Evolutionary conservation across 371 early-diverging fungal species (phyloP), one percentile per base, ranked within the genome.

Genomic region (Mortierella sp.): DNA sequence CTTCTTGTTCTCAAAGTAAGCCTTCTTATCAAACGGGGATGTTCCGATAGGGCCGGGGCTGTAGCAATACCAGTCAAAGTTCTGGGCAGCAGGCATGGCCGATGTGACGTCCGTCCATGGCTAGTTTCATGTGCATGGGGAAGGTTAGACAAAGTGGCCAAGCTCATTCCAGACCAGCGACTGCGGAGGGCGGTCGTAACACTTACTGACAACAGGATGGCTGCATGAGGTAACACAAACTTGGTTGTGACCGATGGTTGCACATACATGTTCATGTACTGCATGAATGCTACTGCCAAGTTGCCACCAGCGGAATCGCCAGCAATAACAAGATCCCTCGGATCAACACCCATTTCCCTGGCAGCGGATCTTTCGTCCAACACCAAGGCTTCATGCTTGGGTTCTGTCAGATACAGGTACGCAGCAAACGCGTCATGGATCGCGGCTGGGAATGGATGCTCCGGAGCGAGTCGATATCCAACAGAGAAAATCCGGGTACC

Each of bases 381-480:
- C 10, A 63, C 16, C 56, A 69, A 67, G 1, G 70, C 80, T 8
- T 79, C 81, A 27, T 81, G 74, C 2, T 81, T 82, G 1, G 89
- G 88, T 24, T 86, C 81, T 31, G 90, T 78, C 37, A 97, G 77
- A 54, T 87, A 85, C 41, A 86, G 54, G 64, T 93, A 95, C 0
- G 92, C 88, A 22, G 90, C 83, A 27, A 67, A 67, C 8, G 73
- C 90, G 80, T 96, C 96, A 51, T 91, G 89, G 9, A 96, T 79
- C 12, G 91, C 92, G 25, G 87, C 82, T 1, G 97, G 97, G 63
- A 95, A 95, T 13, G 93, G 89, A 55, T 86, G 71, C 39, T 93
- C 90, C 0, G 97, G 97, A 0, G 94, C 92, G 28, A 94, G 74
- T 19, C 95, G 83, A 78, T 96, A 95, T 65, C 91, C 85, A 51